Percentiles rank a stretch among this genome's conserved stretches.
These are phyloP conservation scores for Metschnikowia borealis DNA, from an alignment of 805 yeast genomes.

Conservation along the genomic window DNA sequence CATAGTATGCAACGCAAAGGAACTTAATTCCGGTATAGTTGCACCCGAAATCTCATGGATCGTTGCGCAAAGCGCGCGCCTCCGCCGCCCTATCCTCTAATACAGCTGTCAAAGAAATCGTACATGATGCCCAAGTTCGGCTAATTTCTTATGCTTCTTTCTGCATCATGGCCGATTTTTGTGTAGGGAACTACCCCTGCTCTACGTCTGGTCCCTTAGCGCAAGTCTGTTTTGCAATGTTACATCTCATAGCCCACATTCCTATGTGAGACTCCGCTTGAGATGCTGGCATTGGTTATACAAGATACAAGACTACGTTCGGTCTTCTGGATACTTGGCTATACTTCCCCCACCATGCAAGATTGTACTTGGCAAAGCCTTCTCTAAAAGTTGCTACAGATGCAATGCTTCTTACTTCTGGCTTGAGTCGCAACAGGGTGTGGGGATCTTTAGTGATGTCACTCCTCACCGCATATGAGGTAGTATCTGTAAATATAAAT, in stretches of 20 bases:
- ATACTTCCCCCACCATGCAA: not conserved
- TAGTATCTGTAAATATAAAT: too few relatives aligned
- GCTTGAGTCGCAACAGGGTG: not conserved
- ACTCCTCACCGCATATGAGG: not conserved
- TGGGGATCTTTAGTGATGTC: not conserved
- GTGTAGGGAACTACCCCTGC: not conserved
- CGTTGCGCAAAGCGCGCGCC: not conserved
- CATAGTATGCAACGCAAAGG: not conserved
- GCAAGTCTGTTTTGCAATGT: not conserved
- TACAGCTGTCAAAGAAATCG: not conserved
- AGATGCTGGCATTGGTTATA: not conserved
- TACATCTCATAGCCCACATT: not conserved
- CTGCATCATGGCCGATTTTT: not conserved
- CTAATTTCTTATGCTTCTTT: not conserved
- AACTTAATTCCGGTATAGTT: not conserved
- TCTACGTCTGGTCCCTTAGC: not conserved
- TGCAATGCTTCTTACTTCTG: not conserved
- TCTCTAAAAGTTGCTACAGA: not conserved
- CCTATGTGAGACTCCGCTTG: not conserved
- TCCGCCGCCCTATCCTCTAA: not conserved
- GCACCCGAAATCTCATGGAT: not conserved
- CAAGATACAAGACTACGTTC: not conserved
- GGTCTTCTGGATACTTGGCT: not conserved
- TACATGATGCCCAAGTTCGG: conserved; percentile 1
- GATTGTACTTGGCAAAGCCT: not conserved